Base-by-base conservation (phyloP, 768 basidiomycete species). In the Kwoniella shandongensis region DNA sequence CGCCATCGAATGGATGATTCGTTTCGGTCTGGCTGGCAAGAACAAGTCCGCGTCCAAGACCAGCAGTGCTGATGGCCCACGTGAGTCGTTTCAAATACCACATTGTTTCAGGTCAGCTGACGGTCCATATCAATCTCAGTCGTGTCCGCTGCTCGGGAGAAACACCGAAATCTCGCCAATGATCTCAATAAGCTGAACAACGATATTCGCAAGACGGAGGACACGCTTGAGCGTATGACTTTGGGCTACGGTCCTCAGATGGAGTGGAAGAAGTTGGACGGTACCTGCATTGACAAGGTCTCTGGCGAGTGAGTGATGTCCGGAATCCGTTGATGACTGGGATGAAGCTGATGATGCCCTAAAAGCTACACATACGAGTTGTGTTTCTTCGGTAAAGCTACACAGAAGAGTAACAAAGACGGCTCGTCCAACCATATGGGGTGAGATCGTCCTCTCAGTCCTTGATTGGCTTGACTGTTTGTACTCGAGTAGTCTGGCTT, bases 251-350 rank as follows among this genome's bases (percentile, higher is more conserved):
- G 92, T 18, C 73, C 78, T 1, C 81, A 89, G 25, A 94, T 90
- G 47, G 90, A 96, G 78, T 99, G 91, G 91, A 94, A 94, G 81
- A 96, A 94, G 78, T 82, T 99, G 5, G 88, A 93, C 20, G 82
- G 83, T 4, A 79, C 81, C 1, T 98, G 94, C 67, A 73, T 98
- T 12, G 83, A 85, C 71, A 87, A 85, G 71, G 84, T 93, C 51
- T 81, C 83, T 4, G 94, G 96, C 81, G 94, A 96, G 89, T 96
- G 69, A 73, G 92, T 86, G 20, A 15, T 17, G 17, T 41, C 13
- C 29, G 17, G 32, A n/a, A n/a, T n/a, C n/a, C n/a, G n/a, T n/a
- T n/a, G n/a, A n/a, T n/a, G n/a, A n/a, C n/a, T n/a, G n/a, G n/a
- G n/a, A n/a, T n/a, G n/a, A n/a, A n/a, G n/a, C 4, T 44, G 27